Conservation (phyloP, 306 rosid species). For the Quercus suber region DNA sequence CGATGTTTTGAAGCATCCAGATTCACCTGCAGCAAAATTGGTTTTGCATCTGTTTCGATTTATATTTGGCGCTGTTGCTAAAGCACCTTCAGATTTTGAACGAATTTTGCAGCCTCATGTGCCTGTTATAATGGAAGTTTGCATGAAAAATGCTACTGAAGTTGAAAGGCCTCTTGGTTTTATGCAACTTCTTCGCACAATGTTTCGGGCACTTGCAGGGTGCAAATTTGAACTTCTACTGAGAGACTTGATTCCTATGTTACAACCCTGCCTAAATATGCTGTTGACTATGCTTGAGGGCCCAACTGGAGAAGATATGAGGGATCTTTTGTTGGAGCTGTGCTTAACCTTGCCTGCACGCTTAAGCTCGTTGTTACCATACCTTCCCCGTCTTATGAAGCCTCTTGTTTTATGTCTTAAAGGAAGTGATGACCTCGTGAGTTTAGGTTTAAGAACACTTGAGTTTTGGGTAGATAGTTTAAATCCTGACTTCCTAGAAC, state of each 20-base stretch:
- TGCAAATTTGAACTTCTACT: constrained; percentile 93
- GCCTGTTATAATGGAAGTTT: constrained; percentile 88
- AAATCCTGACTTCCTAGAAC: constrained; percentile 98
- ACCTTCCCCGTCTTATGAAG: constrained; percentile 93
- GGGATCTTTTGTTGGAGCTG: constrained; percentile 87
- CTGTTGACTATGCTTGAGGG: constrained; percentile 95
- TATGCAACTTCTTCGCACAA: constrained; percentile 85
- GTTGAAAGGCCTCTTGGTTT: constrained; percentile 95
- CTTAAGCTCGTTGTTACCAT: constrained; percentile 85
- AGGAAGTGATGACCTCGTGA: constrained; percentile 89
- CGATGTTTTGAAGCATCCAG: constrained; percentile 82
- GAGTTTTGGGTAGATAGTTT: constrained; percentile 99
- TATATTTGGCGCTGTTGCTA: constrained; percentile 90
- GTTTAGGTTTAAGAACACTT: constrained; percentile 90
- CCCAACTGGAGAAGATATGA: constrained; percentile 95
- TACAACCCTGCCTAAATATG: constrained; percentile 97
- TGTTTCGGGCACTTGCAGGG: constrained; percentile 83
- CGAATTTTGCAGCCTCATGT: constrained; percentile 98
- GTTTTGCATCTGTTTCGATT: constrained; percentile 89
- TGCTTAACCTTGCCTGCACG: constrained; percentile 99
- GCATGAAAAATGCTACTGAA: constrained; percentile 95
- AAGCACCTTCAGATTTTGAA: constrained; percentile 95
- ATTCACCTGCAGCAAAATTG: constrained; percentile 82
- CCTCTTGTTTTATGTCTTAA: constrained; percentile 90
- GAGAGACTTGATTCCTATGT: constrained; percentile 84